Evolutionary conservation across 495 filamentous ascomycete genomes (phyloP).

Genomic region (Penicillium parvum): DNA sequence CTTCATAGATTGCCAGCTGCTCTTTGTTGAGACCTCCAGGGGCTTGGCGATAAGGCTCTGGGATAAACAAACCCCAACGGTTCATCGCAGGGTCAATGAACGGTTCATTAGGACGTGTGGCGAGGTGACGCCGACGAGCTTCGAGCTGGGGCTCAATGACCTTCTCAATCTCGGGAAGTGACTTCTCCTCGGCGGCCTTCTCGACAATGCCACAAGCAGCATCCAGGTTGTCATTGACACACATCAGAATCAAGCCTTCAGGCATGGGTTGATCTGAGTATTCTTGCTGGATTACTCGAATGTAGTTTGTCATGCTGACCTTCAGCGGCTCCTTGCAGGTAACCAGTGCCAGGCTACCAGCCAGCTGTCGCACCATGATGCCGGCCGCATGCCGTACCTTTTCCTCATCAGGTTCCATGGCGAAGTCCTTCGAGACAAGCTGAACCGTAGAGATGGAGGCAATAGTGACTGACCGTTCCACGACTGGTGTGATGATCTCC

Average conservation of each 20-base stretch:
- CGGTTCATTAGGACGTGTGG: slow-evolving; percentile 67
- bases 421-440: slow-evolving; percentile 93
- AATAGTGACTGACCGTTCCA: slow-evolving; percentile 95
- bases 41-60: slow-evolving; percentile 79
- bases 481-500: slow-evolving; percentile 94
- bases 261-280: slow-evolving; percentile 70
- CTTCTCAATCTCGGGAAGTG: slow-evolving; percentile 88
- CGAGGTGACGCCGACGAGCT: slow-evolving; percentile 65
- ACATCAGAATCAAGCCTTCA: slow-evolving; percentile 90
- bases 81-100: slow-evolving; percentile 77
- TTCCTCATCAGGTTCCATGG: slow-evolving; percentile 85
- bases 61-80: slow-evolving; percentile 83
- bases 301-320: slow-evolving; percentile 93
- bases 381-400: slow-evolving; percentile 78
- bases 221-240: slow-evolving; percentile 96
- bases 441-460: slow-evolving; percentile 92
- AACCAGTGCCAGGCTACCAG: slow-evolving; percentile 90
- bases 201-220: slow-evolving; percentile 88
- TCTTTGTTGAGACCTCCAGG: slow-evolving; percentile 80
- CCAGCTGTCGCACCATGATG: slow-evolving; percentile 86
- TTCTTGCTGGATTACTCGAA: slow-evolving; percentile 71
- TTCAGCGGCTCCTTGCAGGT: slow-evolving; percentile 95
- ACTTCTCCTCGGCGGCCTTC: slow-evolving; percentile 87
- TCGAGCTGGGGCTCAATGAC: slow-evolving; percentile 75
- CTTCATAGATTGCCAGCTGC: slow-evolving; percentile 92